Conservation (phyloP, 306 rosid species). For the Mimosa pudica region DNA sequence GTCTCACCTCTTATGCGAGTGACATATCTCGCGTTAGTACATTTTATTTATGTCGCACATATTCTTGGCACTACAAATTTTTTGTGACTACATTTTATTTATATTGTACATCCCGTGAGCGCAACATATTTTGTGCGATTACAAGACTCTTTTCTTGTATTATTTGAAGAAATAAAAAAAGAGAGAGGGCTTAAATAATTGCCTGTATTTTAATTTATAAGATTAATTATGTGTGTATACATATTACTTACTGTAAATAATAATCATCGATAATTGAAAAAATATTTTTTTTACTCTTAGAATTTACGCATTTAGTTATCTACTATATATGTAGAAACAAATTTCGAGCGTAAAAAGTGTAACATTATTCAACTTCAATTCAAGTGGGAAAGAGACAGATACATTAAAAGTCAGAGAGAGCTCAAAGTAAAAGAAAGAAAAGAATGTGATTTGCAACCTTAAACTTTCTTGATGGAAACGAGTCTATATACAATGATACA, state of each 20-base stretch:
- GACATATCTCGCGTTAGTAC: too few species aligned
- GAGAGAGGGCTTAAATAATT: background rate
- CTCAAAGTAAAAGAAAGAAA: background rate
- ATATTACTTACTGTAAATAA: background rate
- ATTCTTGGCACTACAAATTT: too few species aligned
- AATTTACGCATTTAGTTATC: background rate
- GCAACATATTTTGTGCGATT: too few species aligned
- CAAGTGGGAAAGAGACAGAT: conserved; percentile 8
- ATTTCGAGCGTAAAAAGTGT: background rate
- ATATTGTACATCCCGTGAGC: too few species aligned
- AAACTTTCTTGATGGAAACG: conserved; percentile 8
- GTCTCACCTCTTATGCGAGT: too few species aligned
- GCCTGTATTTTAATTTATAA: background rate
- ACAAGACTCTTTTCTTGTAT: too few species aligned
- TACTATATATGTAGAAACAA: background rate
- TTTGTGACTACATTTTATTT: too few species aligned
- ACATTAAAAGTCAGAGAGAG: conserved; percentile 15
- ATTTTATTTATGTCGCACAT: too few species aligned
- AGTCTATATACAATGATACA: background rate
- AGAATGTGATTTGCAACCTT: background rate
- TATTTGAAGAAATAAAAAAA: background rate
- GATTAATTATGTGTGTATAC: background rate
- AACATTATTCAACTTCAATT: background rate
- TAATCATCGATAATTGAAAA: background rate
- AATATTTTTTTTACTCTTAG: conserved; percentile 3